These are phyloP conservation scores for Rhodotorula sphaerocarpa DNA, from an alignment of 768 basidiomycete species.

Conservation along the genomic window DNA sequence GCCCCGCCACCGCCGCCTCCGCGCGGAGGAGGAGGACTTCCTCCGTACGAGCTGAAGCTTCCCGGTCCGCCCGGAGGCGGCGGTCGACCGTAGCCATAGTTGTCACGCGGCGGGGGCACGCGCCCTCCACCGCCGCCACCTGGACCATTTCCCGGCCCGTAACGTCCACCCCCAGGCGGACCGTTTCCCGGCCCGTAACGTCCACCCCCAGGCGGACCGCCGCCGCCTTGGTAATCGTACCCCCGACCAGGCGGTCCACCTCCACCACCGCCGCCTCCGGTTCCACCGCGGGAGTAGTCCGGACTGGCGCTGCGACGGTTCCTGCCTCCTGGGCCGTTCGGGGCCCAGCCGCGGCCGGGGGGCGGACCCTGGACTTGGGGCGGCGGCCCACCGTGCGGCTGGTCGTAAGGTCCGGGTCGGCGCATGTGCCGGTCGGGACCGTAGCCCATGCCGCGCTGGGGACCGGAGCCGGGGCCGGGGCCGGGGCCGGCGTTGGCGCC, in stretches of 20 bases:
- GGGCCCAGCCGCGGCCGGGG: no score
- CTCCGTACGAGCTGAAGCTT: background rate
- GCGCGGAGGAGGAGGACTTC: background rate
- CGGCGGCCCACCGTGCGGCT: no score
- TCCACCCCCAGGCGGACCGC: background rate
- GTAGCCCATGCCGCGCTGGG: background rate
- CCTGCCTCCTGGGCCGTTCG: background rate
- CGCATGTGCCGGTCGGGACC: background rate
- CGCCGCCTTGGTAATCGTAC: background rate
- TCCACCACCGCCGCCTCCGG: background rate
- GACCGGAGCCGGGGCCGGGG: background rate
- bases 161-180: no score
- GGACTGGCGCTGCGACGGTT: slow-evolving; percentile 10
- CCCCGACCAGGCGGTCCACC: background rate
- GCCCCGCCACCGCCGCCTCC: slow-evolving; percentile 8
- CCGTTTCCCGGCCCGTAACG: no score
- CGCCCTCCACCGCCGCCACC: background rate
- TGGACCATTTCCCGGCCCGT: no score
- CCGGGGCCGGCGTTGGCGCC: background rate
- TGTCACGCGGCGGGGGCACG: no score
- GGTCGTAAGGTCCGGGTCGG: slow-evolving; percentile 9
- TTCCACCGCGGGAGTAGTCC: slow-evolving; percentile 1
- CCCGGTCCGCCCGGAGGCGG: no score
- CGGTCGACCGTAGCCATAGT: no score
- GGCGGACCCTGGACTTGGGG: background rate